Conservation (phyloP, 2,329 filamentous ascomycete species). For the Sporothrix euskadiensis region DNA sequence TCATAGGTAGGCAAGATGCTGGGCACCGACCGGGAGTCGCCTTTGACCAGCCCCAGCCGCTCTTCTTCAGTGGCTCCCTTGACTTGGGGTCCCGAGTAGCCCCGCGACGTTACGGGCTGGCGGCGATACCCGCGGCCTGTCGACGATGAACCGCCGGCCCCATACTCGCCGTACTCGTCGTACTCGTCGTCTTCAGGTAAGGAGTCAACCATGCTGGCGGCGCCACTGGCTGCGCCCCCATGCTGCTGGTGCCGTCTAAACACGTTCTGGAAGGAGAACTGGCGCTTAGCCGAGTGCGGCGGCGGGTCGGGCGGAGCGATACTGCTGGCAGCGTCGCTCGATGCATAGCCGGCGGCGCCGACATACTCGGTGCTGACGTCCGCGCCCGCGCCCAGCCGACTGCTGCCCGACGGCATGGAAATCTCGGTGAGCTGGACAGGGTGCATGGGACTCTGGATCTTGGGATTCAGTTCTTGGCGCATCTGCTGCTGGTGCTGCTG, state of each 20-base stretch:
- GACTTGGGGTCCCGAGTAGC: slow-evolving; percentile 45
- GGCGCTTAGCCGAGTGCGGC: slow-evolving; percentile 63
- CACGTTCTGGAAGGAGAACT: slow-evolving; percentile 91
- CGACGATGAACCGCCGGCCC: not conserved
- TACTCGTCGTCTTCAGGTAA: slow-evolving; percentile 31
- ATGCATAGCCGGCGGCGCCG: slow-evolving; percentile 43
- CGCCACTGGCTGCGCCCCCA: not conserved
- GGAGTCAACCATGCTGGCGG: not conserved
- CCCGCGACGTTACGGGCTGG: slow-evolving; percentile 35
- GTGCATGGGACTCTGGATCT: slow-evolving; percentile 57
- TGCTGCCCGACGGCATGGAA: slow-evolving; percentile 43
- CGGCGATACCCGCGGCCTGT: slow-evolving; percentile 24
- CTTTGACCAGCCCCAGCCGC: slow-evolving; percentile 76
- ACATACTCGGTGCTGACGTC: slow-evolving; percentile 51
- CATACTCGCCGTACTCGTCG: slow-evolving; percentile 32
- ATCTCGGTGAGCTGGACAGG: slow-evolving; percentile 66
- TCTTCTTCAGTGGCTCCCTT: slow-evolving; percentile 77
- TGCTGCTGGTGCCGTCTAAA: slow-evolving; percentile 60
- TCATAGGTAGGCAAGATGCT: slow-evolving; percentile 41
- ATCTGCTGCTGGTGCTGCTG: not conserved
- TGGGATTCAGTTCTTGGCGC: slow-evolving; percentile 34
- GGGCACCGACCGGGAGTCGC: slow-evolving; percentile 53
- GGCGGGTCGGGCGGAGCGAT: slow-evolving; percentile 61
- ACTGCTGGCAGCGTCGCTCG: slow-evolving; percentile 42
- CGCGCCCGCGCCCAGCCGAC: slow-evolving; percentile 17